phyloP scores from a whole-genome alignment of 371 early-diverging fungal genomes.

The Smittium mucronatum region DNA sequence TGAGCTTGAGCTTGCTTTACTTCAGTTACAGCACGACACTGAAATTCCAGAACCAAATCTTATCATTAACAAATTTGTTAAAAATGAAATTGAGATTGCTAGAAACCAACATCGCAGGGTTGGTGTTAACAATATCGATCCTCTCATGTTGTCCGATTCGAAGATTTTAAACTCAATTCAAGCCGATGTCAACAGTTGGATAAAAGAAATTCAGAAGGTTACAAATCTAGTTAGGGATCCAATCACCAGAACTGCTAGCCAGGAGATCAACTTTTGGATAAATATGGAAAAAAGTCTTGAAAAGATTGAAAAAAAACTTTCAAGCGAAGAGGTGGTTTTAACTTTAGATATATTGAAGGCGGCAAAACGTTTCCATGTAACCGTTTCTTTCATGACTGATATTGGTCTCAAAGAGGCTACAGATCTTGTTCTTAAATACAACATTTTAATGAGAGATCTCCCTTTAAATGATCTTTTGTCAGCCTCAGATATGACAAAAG shows the following conservation, averaged over 20 bases:
- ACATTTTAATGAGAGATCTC: conserved; percentile 95
- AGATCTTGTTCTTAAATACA: conserved; percentile 87
- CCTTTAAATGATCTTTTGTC: conserved; percentile 90
- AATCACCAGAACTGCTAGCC: conserved; percentile 78
- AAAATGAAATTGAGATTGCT: conserved; percentile 62
- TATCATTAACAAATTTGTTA: conserved; percentile 72
- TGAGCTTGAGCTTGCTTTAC: conserved; percentile 86
- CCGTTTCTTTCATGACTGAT: conserved; percentile 94
- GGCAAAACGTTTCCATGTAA: conserved; percentile 96
- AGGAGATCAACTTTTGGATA: conserved; percentile 98
- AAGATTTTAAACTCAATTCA: conserved; percentile 85
- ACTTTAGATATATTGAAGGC: conserved; percentile 87
- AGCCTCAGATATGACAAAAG: conserved; percentile 79
- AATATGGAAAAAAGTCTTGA: conserved; percentile 89
- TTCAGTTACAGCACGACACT: conserved; percentile 92
- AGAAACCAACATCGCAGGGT: conserved; percentile 47
- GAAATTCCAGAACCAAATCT: conserved; percentile 90
- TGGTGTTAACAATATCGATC: conserved; percentile 59
- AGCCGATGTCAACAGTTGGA: conserved; percentile 93
- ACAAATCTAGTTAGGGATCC: conserved; percentile 91
- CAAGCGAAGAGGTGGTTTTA: conserved; percentile 80
- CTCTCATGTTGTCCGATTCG: conserved; percentile 57
- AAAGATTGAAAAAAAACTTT: conserved; percentile 86
- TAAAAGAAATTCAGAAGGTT: conserved; percentile 97
- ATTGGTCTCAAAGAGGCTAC: conserved; percentile 91